phyloP scores from a whole-genome alignment of 345 rosid genomes.

The Brassica rapa region DNA sequence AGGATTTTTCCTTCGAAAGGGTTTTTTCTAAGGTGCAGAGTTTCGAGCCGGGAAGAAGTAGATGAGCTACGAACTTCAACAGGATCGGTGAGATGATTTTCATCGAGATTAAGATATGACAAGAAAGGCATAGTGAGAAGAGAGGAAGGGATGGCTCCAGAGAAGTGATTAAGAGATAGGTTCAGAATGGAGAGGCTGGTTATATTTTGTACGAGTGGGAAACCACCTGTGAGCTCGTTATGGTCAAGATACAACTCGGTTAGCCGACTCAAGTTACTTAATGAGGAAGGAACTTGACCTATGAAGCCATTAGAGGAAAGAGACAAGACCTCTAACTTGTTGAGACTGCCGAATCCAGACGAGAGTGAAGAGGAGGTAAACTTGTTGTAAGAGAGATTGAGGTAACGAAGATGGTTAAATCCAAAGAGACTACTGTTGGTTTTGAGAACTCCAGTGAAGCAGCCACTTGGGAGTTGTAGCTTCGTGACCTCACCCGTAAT shows the following conservation, averaged over 20 bases:
- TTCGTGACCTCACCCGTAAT: not conserved
- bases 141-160: constrained; percentile 6
- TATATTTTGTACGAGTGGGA: constrained; percentile 1
- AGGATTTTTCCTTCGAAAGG: not conserved
- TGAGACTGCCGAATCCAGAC: not conserved
- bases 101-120: not conserved
- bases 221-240: not conserved
- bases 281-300: constrained; percentile 5
- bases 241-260: not conserved
- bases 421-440: not conserved
- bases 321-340: not conserved
- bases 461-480: not conserved
- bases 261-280: not conserved
- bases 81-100: not conserved
- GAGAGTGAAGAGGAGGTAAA: not conserved
- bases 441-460: not conserved
- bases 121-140: constrained; percentile 11
- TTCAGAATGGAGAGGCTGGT: not conserved
- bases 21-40: not conserved
- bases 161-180: not conserved
- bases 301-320: not conserved
- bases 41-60: not conserved
- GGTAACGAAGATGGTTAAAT: not conserved
- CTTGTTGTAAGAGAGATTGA: not conserved
- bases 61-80: not conserved